phyloP scores from a whole-genome alignment of 2,329 filamentous ascomycete genomes.

The Gyromitra esculenta region DNA sequence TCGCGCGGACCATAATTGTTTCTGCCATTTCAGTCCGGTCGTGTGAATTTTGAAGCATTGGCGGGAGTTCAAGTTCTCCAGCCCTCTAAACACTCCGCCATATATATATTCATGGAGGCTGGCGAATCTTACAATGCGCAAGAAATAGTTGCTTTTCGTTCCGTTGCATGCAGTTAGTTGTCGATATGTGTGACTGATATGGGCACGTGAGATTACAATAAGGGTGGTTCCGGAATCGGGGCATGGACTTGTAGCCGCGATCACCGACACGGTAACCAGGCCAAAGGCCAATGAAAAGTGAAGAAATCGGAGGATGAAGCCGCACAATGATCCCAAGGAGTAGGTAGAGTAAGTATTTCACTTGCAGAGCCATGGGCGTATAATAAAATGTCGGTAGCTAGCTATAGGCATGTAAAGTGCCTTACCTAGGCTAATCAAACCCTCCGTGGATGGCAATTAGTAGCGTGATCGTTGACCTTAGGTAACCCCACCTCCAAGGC shows the following conservation, averaged over 20 bases:
- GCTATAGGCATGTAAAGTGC: not conserved
- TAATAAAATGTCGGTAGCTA: conserved; percentile 25
- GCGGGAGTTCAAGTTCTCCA: not conserved
- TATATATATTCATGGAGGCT: conserved; percentile 7
- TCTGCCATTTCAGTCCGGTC: not conserved
- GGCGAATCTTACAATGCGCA: conserved; percentile 7
- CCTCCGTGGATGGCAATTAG: conserved; percentile 3
- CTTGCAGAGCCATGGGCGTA: conserved; percentile 25
- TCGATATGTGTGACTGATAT: conserved; percentile 31
- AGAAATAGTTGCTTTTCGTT: conserved; percentile 16
- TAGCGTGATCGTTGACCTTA: conserved; percentile 36
- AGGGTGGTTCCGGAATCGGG: conserved; percentile 42
- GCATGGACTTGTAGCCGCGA: conserved; percentile 32
- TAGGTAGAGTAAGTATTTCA: conserved; percentile 5
- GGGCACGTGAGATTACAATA: conserved; percentile 36
- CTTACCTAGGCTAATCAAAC: conserved; percentile 46
- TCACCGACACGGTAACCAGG: conserved; percentile 33
- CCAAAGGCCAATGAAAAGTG: conserved; percentile 31
- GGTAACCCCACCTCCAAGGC: conserved; percentile 35
- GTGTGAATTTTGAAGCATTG: conserved; percentile 4
- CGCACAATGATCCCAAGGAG: conserved; percentile 15
- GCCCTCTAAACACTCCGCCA: not conserved
- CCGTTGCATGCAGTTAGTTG: conserved; percentile 25
- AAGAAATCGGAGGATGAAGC: conserved; percentile 26
- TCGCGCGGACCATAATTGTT: conserved; percentile 13